Conservation (phyloP, 805 yeast genomes). For the Zygotorulaspora sp. region DNA sequence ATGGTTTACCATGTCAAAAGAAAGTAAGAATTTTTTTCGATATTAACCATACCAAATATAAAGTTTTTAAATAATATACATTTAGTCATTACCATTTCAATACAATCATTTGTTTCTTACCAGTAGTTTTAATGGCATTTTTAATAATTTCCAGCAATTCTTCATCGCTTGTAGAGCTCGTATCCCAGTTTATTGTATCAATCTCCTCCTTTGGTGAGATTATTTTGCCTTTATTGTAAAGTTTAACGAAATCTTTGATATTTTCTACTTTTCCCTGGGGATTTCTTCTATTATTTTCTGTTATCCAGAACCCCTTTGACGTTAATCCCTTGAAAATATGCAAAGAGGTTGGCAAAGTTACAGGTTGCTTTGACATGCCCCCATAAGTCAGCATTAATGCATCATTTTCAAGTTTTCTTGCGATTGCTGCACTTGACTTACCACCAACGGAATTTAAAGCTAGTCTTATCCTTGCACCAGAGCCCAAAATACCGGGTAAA, state of each 20-base stretch:
- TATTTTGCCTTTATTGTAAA: slow-evolving; percentile 56
- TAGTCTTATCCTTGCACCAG: slow-evolving; percentile 54
- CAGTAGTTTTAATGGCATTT: slow-evolving; percentile 40
- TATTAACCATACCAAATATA: slow-evolving; percentile 2
- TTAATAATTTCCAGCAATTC: slow-evolving; percentile 42
- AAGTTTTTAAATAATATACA: slow-evolving; percentile 1
- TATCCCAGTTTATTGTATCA: slow-evolving; percentile 35
- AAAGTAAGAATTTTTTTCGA: slow-evolving; percentile 5
- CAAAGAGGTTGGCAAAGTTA: slow-evolving; percentile 80
- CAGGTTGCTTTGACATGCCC: slow-evolving; percentile 96
- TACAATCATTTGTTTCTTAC: slow-evolving; percentile 31
- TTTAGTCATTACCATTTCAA: slow-evolving; percentile 27
- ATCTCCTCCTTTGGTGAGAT: slow-evolving; percentile 45
- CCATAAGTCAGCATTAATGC: slow-evolving; percentile 90
- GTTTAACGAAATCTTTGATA: slow-evolving; percentile 49
- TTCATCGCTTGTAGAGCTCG: slow-evolving; percentile 33
- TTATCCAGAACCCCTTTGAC: slow-evolving; percentile 91
- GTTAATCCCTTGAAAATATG: slow-evolving; percentile 86
- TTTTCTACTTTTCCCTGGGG: slow-evolving; percentile 57
- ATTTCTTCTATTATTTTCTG: slow-evolving; percentile 54
- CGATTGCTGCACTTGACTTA: slow-evolving; percentile 70
- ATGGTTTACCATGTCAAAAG: slow-evolving; percentile 18
- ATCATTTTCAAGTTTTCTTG: slow-evolving; percentile 70
- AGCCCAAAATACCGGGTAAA: slow-evolving; percentile 38
- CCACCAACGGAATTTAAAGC: slow-evolving; percentile 96